Percentiles rank a stretch among this genome's conserved stretches.
phyloP scores from a whole-genome alignment of 2,329 filamentous ascomycete genomes.

The Aspergillus ruber region DNA sequence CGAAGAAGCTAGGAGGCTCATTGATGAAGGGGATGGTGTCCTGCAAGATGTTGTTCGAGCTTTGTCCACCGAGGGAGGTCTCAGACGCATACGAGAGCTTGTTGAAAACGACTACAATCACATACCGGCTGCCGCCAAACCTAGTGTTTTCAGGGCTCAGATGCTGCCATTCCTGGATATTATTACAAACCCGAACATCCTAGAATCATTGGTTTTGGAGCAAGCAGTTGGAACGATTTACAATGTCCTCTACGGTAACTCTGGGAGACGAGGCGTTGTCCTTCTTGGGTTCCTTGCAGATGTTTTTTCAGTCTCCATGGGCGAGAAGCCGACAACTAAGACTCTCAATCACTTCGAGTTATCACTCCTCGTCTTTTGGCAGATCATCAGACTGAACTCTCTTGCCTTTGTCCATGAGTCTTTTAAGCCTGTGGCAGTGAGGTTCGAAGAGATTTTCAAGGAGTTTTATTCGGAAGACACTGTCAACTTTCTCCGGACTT shows the following conservation, averaged over 20 bases:
- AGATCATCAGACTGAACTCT: slow-evolving; percentile 32
- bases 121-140: background rate
- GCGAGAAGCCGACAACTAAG: slow-evolving; percentile 10
- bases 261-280: background rate
- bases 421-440: slow-evolving; percentile 2
- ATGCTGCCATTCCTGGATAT: slow-evolving; percentile 38
- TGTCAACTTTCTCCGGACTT: slow-evolving; percentile 5
- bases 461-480: background rate
- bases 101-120: slow-evolving; percentile 12
- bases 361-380: slow-evolving; percentile 18
- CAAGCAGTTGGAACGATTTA: slow-evolving; percentile 38
- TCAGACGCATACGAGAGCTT: slow-evolving; percentile 23
- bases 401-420: slow-evolving; percentile 27
- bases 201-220: slow-evolving; percentile 39
- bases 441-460: background rate
- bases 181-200: slow-evolving; percentile 36
- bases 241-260: slow-evolving; percentile 37
- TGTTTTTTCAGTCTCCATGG: background rate
- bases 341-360: background rate
- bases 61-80: slow-evolving; percentile 24
- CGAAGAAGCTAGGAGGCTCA: slow-evolving; percentile 15
- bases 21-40: slow-evolving; percentile 14
- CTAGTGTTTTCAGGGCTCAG: slow-evolving; percentile 6
- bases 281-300: background rate
- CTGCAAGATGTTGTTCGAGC: slow-evolving; percentile 23